Evolutionary conservation across 176 grass and related monocot species (phyloP).

Genomic region (Dactylis glomerata): DNA sequence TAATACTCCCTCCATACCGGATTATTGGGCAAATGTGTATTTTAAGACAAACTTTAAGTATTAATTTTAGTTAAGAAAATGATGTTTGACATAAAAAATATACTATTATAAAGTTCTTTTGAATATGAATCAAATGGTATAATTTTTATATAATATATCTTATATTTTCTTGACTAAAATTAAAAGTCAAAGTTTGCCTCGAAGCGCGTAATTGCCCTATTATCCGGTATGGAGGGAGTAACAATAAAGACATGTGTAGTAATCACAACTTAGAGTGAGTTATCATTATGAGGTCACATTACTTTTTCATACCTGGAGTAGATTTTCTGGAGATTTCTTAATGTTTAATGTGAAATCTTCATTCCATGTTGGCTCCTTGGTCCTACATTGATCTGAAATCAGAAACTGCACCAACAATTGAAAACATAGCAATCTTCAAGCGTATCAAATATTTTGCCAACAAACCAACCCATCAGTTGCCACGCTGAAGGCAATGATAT

Average conservation of each 20-base stretch:
- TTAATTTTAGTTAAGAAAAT: too few species aligned
- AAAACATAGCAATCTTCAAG: conserved; percentile 24
- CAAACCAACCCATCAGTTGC: neutral
- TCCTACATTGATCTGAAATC: conserved; percentile 51
- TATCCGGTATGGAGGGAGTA: too few species aligned
- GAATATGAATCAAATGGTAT: too few species aligned
- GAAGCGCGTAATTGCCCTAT: too few species aligned
- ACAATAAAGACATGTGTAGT: neutral
- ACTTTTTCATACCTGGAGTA: conserved; percentile 60
- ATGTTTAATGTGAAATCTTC: conserved; percentile 78
- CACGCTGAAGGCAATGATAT: neutral
- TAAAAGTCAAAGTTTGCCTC: too few species aligned
- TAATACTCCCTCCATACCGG: too few species aligned
- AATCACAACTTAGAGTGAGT: neutral
- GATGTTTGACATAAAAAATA: too few species aligned
- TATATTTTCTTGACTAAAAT: too few species aligned
- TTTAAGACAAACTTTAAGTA: too few species aligned
- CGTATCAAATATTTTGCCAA: conserved; percentile 8
- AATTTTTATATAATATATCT: too few species aligned
- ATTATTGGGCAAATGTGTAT: too few species aligned
- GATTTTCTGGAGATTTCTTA: conserved; percentile 52
- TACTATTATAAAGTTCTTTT: too few species aligned
- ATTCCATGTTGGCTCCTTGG: conserved; percentile 91
- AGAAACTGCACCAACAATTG: conserved; percentile 19
- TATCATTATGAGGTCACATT: neutral